Evolutionary conservation across 768 basidiomycete species (phyloP), one percentile per base, ranked within the genome.

Genomic region (Boletus vinaceobasis): DNA sequence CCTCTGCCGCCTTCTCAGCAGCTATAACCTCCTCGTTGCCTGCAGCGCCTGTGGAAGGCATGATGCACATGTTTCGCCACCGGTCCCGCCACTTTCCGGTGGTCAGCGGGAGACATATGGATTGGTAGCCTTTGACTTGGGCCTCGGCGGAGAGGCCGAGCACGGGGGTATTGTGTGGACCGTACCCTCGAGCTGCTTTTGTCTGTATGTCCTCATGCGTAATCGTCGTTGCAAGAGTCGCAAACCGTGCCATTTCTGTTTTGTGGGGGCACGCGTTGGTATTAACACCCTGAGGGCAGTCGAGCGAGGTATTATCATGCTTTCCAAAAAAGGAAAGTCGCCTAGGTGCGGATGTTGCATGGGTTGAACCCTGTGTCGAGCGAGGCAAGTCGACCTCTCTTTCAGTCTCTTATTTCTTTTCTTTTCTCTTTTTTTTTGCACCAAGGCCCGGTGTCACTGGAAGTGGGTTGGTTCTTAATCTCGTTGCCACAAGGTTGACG

Each of bases 51-150:
- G 75, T 73, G 14, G 76, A 71, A 2, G 83, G 78, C 53, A 89
- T 71, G 58, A 93, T 75, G 72, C 97, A 99, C 83, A 98, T 92
- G 50, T 84, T 76, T 60, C 81, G 79, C 96, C 97, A 99, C 52
- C 97, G 77, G 58, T 82, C 77, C 63, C 82, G 84, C 97, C 97
- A 99, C 43, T 80, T 81, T 17, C 79, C 78, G 52, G 88, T 96
- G 23, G 95, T 93, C n/a, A 98, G 77, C n/a, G 93, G 93, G 17
- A 95, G 69, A 64, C 86, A 89, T 39, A 93, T 77, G 1, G 77
- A 68, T 50, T 90, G 85, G 65, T 93, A 98, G 17, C 88, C 88
- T 52, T 84, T 86, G 11, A 74, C 58, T 45, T 75, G 80, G 17
- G 84, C 78, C 27, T 82, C 79, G 13, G 77, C 67, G 1, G 81